A percentile compares a stretch with the other conserved stretches of the same genome.
Conservation (phyloP, 1,284 basidiomycete genomes). For the Apiotrichum domesticum region DNA sequence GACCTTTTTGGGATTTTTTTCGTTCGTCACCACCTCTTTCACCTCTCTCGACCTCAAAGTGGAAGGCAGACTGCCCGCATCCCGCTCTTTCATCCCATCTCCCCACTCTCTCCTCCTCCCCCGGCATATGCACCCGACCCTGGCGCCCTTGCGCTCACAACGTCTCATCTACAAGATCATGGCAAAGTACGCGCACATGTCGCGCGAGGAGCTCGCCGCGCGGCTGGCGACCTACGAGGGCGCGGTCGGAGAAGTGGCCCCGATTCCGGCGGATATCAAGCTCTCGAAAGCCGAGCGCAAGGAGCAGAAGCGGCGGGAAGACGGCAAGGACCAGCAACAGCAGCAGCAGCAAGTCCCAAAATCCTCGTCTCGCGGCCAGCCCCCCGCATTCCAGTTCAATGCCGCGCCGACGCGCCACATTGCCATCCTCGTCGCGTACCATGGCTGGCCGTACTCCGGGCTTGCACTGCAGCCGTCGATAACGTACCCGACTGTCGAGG, state of each 20-base stretch:
- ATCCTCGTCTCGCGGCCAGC: too few relatives aligned
- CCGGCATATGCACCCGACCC: constrained; percentile 3
- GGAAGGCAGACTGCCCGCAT: not conserved
- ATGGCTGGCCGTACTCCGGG: constrained; percentile 86
- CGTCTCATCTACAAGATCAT: constrained; percentile 1
- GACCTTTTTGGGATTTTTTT: too few relatives aligned
- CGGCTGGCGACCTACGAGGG: constrained; percentile 56
- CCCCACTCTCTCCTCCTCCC: not conserved
- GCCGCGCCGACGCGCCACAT: constrained; percentile 74
- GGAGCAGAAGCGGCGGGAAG: constrained; percentile 6
- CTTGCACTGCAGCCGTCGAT: constrained; percentile 65
- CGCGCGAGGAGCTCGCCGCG: constrained; percentile 59
- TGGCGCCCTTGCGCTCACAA: too few relatives aligned
- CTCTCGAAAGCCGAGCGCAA: constrained; percentile 13
- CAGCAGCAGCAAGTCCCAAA: too few relatives aligned
- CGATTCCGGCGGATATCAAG: not conserved
- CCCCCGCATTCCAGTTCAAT: constrained; percentile 53
- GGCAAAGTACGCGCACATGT: constrained; percentile 25
- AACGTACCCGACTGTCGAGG: constrained; percentile 82
- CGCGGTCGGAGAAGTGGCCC: not conserved
- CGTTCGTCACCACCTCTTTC: too few relatives aligned
- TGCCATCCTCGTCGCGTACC: constrained; percentile 84
- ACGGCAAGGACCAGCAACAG: too few relatives aligned
- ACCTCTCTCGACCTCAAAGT: too few relatives aligned
- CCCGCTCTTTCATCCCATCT: not conserved